These are phyloP conservation scores for Flaveria bidentis DNA, from an alignment of 129 eudicot genomes.

Conservation along the genomic window DNA sequence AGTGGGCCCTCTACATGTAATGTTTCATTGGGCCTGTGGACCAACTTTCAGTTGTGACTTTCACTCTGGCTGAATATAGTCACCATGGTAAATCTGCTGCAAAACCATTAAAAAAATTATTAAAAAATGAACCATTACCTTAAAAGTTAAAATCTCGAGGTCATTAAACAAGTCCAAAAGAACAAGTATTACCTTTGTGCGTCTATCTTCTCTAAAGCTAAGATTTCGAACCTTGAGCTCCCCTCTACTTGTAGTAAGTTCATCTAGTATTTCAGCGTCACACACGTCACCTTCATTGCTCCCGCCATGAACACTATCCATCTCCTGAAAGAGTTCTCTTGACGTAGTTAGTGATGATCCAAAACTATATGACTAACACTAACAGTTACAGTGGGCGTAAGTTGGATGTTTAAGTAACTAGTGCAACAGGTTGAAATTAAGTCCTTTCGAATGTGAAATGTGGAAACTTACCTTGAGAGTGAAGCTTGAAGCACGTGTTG, in stretches of 20 bases:
- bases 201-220: constrained; percentile 48
- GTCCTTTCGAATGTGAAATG: not conserved
- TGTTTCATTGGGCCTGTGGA: not conserved
- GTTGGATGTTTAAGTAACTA: no score
- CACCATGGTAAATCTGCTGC: constrained; percentile 32
- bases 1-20: not conserved
- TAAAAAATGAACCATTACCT: not conserved
- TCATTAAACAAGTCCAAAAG: not conserved
- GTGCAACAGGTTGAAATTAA: not conserved
- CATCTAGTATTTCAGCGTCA: constrained; percentile 66
- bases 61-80: constrained; percentile 27
- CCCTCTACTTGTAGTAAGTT: constrained; percentile 61
- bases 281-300: constrained; percentile 35
- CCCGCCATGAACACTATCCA: constrained; percentile 24
- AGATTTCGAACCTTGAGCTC: constrained; percentile 55
- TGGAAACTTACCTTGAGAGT: constrained; percentile 29
- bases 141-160: no score
- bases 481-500: constrained; percentile 27
- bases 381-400: not conserved
- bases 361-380: not conserved
- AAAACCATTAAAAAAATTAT: not conserved
- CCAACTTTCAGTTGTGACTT: not conserved
- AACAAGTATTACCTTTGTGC: constrained; percentile 29
- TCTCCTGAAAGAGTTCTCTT: constrained; percentile 33
- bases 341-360: not conserved